Evolutionary conservation across 768 basidiomycete genomes (phyloP).

Genomic region (Erythrobasidium yunnanense): DNA sequence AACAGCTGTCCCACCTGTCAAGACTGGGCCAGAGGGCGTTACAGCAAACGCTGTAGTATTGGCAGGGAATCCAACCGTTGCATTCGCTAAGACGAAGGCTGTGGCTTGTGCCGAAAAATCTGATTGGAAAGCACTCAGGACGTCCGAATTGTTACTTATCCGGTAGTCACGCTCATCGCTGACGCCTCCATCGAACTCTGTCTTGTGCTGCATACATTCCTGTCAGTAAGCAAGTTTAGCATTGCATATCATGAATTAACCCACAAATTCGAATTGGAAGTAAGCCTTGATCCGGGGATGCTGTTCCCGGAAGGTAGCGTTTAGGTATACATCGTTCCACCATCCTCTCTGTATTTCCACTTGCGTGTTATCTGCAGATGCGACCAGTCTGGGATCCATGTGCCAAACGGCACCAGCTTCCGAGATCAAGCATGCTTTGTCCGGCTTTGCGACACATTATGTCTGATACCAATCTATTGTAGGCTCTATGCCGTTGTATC

Average conservation of each 20-base stretch:
- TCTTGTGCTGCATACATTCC: slow-evolving; percentile 39
- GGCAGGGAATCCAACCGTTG: background rate
- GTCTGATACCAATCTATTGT: slow-evolving; percentile 29
- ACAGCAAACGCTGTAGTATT: slow-evolving; percentile 1
- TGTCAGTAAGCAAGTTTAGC: too few species aligned
- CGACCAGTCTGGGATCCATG: slow-evolving; percentile 19
- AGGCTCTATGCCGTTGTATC: slow-evolving; percentile 26
- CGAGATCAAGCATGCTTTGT: slow-evolving; percentile 37
- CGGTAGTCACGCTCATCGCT: slow-evolving; percentile 37
- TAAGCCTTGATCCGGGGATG: background rate
- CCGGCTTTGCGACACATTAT: slow-evolving; percentile 34
- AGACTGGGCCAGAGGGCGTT: background rate
- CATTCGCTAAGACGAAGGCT: background rate
- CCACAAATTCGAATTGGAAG: background rate
- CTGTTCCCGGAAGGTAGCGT: background rate
- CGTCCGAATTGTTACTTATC: slow-evolving; percentile 34
- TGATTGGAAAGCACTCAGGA: slow-evolving; percentile 29
- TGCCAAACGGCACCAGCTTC: slow-evolving; percentile 38
- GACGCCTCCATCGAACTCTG: slow-evolving; percentile 31
- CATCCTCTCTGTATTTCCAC: slow-evolving; percentile 31
- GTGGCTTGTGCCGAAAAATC: slow-evolving; percentile 25
- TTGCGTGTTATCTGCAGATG: slow-evolving; percentile 5
- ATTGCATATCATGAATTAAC: slow-evolving; percentile 38
- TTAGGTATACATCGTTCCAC: slow-evolving; percentile 29
- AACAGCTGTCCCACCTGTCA: background rate